A percentile compares a stretch with the other conserved stretches of the same genome.
These are phyloP conservation scores for Gossypium stocksii DNA, from an alignment of 345 rosid genomes.

Conservation along the genomic window DNA sequence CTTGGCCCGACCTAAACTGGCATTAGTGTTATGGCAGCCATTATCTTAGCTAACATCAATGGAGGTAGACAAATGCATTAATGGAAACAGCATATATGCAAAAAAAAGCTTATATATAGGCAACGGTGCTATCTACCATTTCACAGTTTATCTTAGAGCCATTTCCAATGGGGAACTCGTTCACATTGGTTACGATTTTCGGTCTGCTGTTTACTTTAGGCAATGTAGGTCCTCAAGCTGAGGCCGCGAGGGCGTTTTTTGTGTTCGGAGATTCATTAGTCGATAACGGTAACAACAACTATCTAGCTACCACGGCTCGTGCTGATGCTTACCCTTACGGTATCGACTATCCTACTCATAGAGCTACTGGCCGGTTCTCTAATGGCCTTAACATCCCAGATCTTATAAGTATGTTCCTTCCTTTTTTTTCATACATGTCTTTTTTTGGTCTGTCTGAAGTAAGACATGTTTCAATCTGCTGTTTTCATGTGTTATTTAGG, in stretches of 20 bases:
- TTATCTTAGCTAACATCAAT: slow-evolving; percentile 14
- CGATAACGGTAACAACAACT: slow-evolving; percentile 85
- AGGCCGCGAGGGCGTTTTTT: slow-evolving; percentile 61
- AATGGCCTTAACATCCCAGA: slow-evolving; percentile 90
- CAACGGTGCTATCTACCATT: neutral
- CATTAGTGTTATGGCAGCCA: slow-evolving; percentile 10
- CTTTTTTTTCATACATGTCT: neutral
- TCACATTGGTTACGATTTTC: slow-evolving; percentile 1
- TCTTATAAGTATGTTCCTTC: slow-evolving; percentile 44
- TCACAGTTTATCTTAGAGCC: slow-evolving; percentile 14
- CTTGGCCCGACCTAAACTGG: neutral
- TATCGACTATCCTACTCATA: slow-evolving; percentile 63
- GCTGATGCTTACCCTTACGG: slow-evolving; percentile 81
- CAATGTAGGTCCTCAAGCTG: slow-evolving; percentile 28
- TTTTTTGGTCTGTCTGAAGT: neutral
- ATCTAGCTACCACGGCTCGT: slow-evolving; percentile 71
- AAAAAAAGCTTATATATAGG: slow-evolving; percentile 13
- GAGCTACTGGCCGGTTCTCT: slow-evolving; percentile 79
- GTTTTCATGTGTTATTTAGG: slow-evolving; percentile 32
- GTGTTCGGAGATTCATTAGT: slow-evolving; percentile 81
- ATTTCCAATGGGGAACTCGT: slow-evolving; percentile 15
- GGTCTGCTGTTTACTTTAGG: slow-evolving; percentile 23
- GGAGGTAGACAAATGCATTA: slow-evolving; percentile 31
- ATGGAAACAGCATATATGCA: neutral
- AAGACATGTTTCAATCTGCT: neutral